phyloP scores from a whole-genome alignment of 257 asterid species.

The Dorcoceras hygrometricum region DNA sequence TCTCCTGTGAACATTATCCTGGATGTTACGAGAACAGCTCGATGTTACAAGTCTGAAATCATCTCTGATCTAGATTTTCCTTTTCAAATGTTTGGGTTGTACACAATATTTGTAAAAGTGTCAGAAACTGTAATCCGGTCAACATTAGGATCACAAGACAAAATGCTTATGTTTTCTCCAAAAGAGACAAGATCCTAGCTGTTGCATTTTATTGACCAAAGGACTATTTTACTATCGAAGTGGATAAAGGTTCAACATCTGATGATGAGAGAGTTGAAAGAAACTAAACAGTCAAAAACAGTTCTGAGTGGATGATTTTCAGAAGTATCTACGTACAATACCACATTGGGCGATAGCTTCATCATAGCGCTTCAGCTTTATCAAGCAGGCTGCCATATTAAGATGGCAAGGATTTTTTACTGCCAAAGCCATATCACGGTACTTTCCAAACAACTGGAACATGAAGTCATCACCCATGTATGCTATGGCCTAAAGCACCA shows the following conservation, averaged over 20 bases:
- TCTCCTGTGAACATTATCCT: neutral
- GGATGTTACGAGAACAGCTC: neutral
- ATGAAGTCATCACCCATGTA: conserved; percentile 97
- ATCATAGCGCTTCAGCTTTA: conserved; percentile 78
- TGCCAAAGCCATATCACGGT: conserved; percentile 93
- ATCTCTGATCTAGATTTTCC: no score
- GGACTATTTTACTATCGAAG: neutral
- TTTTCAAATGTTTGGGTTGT: no score
- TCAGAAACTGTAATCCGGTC: no score
- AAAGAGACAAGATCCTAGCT: no score
- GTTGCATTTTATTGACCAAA: no score
- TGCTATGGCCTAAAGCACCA: conserved; percentile 71
- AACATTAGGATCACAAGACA: no score
- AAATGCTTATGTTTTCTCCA: no score
- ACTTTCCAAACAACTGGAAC: conserved; percentile 95
- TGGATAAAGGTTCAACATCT: neutral
- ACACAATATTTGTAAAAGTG: no score
- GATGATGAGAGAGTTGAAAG: conserved; percentile 3
- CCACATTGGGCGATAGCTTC: conserved; percentile 94
- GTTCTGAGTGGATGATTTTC: neutral
- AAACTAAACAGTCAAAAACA: conserved; percentile 11
- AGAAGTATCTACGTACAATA: conserved; percentile 49
- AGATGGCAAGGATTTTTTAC: conserved; percentile 97
- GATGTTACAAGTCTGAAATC: no score
- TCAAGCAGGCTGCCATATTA: conserved; percentile 86